Evolutionary conservation across 805 yeast genomes (phyloP), one percentile per base, ranked within the genome.

Genomic region (Vanderwaltozyma tropicalis): DNA sequence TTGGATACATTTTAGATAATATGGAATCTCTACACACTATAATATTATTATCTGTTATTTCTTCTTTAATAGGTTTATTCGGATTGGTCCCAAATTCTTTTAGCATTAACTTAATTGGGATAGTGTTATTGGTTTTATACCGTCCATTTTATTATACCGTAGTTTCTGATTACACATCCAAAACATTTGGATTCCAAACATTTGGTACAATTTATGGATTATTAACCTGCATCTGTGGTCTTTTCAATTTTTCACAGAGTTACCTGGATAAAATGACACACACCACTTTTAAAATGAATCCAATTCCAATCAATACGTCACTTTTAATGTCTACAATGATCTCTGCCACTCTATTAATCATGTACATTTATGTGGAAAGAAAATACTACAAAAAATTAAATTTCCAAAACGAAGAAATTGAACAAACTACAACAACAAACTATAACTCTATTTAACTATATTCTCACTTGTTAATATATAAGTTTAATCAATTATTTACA

Each of bases 121-220:
- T 88, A 31, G 48, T 76, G 2, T 45, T 82, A 22, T 64, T 88
- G 46, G 96, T 86, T 10, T 66, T 83, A 1, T 87, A 83, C 61
- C 71, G 97, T 57, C 96, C 97, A 10, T 83, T 88, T 53, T 87
- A 83, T 54, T 89, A 88, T 61, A 88, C 97, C 1, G 84, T 94
- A 1, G 85, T 87, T 6, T 82, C 95, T 1, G 96, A 89, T 59
- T 86, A 79, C 57, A 74, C 87, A 51, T 94, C 95, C 21, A 88
- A 88, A 56, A 89, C 88, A 24, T 88, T 89, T 63, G 97, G 97
- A 0, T 87, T 82, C 59, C 79, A 76, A 39, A 86, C 94, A 1
- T 88, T 89, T 61, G 96, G 96, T 27, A 82, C 87, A 1, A 79
- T 89, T 6, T 89, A 89, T 54, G 97, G 97, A 1, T 62, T 88